Conservation (phyloP, 176 grass and related monocot genomes). For the Rhipidocladum racemiflorum region DNA sequence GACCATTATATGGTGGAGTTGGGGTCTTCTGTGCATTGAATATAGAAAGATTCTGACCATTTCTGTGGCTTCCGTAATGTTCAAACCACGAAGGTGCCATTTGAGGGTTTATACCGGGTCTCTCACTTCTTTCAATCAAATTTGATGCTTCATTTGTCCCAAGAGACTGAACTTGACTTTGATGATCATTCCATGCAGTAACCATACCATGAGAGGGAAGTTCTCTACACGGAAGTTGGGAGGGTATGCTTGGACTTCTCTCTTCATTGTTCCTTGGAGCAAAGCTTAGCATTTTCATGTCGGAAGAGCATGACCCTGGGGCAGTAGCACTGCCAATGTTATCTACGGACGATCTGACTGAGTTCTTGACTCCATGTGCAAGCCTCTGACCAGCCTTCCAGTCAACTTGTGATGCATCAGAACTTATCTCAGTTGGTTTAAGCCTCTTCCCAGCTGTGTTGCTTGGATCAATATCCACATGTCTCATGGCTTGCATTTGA, state of each 20-base stretch:
- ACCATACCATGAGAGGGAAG: slow-evolving; percentile 30
- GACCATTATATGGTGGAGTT: slow-evolving; percentile 54
- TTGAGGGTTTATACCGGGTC: slow-evolving; percentile 71
- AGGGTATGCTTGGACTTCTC: slow-evolving; percentile 37
- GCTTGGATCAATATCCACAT: slow-evolving; percentile 55
- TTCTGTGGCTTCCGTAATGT: slow-evolving; percentile 64
- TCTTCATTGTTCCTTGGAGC: slow-evolving; percentile 62
- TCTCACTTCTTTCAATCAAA: slow-evolving; percentile 55
- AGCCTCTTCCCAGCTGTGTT: slow-evolving; percentile 52
- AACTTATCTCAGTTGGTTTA: slow-evolving; percentile 55
- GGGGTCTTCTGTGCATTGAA: slow-evolving; percentile 47
- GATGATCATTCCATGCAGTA: slow-evolving; percentile 42
- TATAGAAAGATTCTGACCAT: slow-evolving; percentile 52
- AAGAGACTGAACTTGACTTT: slow-evolving; percentile 43
- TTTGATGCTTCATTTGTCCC: slow-evolving; percentile 35
- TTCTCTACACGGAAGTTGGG: slow-evolving; percentile 50
- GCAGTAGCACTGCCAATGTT: slow-evolving; percentile 40
- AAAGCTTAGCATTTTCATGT: slow-evolving; percentile 80
- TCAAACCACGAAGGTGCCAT: slow-evolving; percentile 91
- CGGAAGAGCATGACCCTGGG: slow-evolving; percentile 51
- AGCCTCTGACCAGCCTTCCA: slow-evolving; percentile 59
- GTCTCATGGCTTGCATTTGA: slow-evolving; percentile 80
- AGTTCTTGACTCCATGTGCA: slow-evolving; percentile 52
- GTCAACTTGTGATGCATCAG: slow-evolving; percentile 55
- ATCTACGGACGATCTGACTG: slow-evolving; percentile 44